These are phyloP conservation scores for Penicillium manginii DNA, from an alignment of 495 filamentous ascomycete genomes.

Conservation along the genomic window DNA sequence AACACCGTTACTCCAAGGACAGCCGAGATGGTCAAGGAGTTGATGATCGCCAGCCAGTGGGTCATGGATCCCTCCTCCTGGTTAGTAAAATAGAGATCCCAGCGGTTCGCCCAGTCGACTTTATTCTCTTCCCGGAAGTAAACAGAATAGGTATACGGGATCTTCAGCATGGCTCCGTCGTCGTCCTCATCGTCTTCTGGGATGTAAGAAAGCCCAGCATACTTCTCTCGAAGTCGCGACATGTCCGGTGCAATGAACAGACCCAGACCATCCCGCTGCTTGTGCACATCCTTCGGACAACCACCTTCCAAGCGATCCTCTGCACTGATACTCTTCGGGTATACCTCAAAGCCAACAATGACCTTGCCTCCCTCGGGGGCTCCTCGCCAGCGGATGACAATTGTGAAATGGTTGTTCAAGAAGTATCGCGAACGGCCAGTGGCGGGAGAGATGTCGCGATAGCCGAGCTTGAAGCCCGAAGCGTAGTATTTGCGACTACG, in stretches of 20 bases:
- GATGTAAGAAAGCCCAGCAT: conserved; percentile 63
- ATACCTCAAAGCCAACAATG: conserved; percentile 91
- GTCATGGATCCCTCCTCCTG: conserved; percentile 83
- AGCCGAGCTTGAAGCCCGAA: conserved; percentile 92
- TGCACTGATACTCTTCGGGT: conserved; percentile 79
- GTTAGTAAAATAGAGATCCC: conserved; percentile 94
- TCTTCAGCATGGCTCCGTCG: conserved; percentile 70
- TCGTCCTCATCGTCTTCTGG: conserved; percentile 59
- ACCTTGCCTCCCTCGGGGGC: conserved; percentile 79
- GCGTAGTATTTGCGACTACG: conserved; percentile 90
- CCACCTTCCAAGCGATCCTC: conserved; percentile 62
- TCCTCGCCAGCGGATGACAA: conserved; percentile 81
- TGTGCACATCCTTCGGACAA: conserved; percentile 68
- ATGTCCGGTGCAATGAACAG: conserved; percentile 67
- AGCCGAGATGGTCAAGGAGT: conserved; percentile 85
- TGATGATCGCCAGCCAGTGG: conserved; percentile 92
- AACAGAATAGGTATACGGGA: conserved; percentile 91
- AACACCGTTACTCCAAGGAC: conserved; percentile 82
- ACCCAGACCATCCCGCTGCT: conserved; percentile 65
- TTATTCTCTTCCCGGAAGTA: conserved; percentile 86
- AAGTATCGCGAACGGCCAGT: conserved; percentile 71
- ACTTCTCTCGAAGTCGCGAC: conserved; percentile 58
- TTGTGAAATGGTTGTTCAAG: conserved; percentile 90
- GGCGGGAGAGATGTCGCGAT: conserved; percentile 64
- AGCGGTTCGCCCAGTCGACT: conserved; percentile 84